Evolutionary conservation across 345 rosid genomes (phyloP), one percentile per base, ranked within the genome.

Genomic region (Lenwebbia sp.): DNA sequence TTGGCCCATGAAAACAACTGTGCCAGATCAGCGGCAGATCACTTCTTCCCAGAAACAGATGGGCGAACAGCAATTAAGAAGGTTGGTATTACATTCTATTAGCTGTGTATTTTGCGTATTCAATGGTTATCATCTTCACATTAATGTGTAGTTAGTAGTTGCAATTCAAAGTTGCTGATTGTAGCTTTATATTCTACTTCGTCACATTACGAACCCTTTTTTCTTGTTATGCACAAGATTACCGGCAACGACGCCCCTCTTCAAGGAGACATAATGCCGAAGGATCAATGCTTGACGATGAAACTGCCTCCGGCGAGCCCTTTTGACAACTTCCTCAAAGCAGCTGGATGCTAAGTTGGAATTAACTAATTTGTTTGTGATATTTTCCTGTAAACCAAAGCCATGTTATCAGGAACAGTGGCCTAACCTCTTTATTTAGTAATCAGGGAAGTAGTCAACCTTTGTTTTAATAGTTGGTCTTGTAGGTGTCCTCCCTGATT

Each of bases 241-340:
- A 70, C 81, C 2, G 13, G 81, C 47, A 70, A 11, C 4, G 47
- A 37, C 7, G 26, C 81, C 47, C 26, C 13, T 37, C 47, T 70
- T 37, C 81, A 2, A 70, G 94, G 89, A 84, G 86, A 57, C 50
- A 55, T 28, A 75, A 62, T 85, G 84, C 75, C 75, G 17, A 87
- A 49, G 85, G 96, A 94, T 76, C 87, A 92, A 52, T 87, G 94
- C 89, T 87, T 89, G 83, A 89, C 91, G 41, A 93, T 96, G 93
- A 94, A 95, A 88, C 91, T 96, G 53, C 99, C 99, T 33, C 97
- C 99, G 13, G 94, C 99, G 7, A 96, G 99, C 88, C 98, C 99
- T 65, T 97, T 92, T 51, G 98, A 94, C 90, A 97, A 97, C 91
- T 97, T 96, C 89, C 98, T 96, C 49, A 94, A 92, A 89, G 99